Evolutionary conservation across 2,329 filamentous ascomycete genomes (phyloP), one percentile per base, ranked within the genome.

Genomic region (Phaeosphaeria sp.): DNA sequence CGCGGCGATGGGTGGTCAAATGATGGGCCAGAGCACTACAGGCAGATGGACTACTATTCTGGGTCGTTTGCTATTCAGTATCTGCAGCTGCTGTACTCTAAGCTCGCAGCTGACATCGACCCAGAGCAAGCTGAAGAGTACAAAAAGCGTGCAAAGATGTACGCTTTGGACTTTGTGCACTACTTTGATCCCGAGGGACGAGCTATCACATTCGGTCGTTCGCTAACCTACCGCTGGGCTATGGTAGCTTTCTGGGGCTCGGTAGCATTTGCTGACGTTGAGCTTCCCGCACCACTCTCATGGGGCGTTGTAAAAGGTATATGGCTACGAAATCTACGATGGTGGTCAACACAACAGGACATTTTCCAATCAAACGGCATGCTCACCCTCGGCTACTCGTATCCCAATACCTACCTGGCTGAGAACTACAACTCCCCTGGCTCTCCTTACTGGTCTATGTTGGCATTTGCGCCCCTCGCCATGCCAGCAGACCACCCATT

Each of bases 211-310:
- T 94, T 92, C 64, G 91, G 91, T 3, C 85, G 91, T 48, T 91
- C 89, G 51, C 84, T 93, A 49, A 91, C 89, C 6, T 94, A 94
- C 74, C 86, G 91, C n/a, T 93, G 92, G 74, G 91, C 90, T 49
- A 93, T 93, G 87, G 88, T 89, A n/a, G 90, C 87, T 0, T 93
- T 93, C 78, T 93, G 91, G 91, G 88, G 89, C 13, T 89, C 90
- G 0, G 78, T 93, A 25, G 91, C 89, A 1, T 92, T 92, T 67
- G 90, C 90, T 3, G 88, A 88, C 63, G 87, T 92, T 50, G 89
- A 92, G 52, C 82, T 92, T 5, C 90, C 90, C 0, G 82, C 82
- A 7, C 90, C 91, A 0, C 78, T 93, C 52, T 90, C 87, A 2
- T 93, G 90, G 90, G 91, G 91, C 2, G 89, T 91, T 66, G 88